Base-by-base conservation (phyloP, 257 asterid genomes). In the Cruciata laevipes region DNA sequence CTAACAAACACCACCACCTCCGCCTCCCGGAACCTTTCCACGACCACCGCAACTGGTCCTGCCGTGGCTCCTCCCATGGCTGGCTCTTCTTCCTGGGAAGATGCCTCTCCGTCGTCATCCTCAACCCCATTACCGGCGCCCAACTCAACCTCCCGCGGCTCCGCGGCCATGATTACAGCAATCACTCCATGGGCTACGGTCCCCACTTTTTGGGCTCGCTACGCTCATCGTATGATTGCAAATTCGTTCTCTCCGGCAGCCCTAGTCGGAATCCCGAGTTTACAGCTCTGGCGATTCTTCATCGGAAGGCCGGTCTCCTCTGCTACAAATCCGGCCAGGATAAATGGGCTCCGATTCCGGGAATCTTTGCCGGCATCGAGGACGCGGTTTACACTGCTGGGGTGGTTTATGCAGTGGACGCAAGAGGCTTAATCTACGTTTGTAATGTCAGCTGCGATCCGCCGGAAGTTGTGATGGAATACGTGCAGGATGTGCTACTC, bases 51-150 rank as follows among this genome's bases (percentile, higher is more conserved):
- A n/a, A n/a, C 35, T 86, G 89, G 65, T 93, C 95, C 42, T 78
- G 83, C 53, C 88, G 87, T 60, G 96, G 97, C 33, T 91, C 96
- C 38, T 91, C 95, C 42, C 76, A 74, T 60, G 96, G 96, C 16
- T 88, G 93, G 88, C 76, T 88, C 25, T 38, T 81, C 18, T 78
- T 91, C 74, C 73, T 86, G 70, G 93, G 85, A 25, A 95, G 86
- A 55, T 82, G 94, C 37, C 95, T 93, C n/a, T 61, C 79, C 7
- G 64, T 86, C 69, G 79, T 88, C 79, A 63, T 85, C 18, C 52
- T 85, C 70, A 90, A 90, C 47, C 97, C 96, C 20, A 84, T 88
- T 53, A 91, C 96, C 3, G 80, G 87, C 59, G 77, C 75, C 58
- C 80, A 31, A 65, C 52, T 85, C 32, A 18, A 69, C 20, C 93